Evolutionary conservation across 2,329 filamentous ascomycete species (phyloP).

Genomic region (Alternaria tenuissima): DNA sequence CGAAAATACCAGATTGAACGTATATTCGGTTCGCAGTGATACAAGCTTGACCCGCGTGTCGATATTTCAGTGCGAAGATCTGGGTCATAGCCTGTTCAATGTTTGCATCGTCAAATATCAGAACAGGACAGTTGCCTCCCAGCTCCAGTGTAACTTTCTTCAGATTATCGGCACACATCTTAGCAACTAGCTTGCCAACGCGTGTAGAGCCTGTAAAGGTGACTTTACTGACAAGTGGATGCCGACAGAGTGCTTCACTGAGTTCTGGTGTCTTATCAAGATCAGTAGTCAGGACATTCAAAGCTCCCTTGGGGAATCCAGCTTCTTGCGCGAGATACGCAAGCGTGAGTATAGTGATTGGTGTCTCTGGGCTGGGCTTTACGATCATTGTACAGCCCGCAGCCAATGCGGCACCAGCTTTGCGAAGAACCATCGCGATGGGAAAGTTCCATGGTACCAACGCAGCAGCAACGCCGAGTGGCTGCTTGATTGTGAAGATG

Average conservation of each 20-base stretch:
- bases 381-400: conserved; percentile 77
- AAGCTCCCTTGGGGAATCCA: conserved; percentile 64
- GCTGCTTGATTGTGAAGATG: conserved; percentile 77
- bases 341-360: conserved; percentile 50
- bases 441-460: conserved; percentile 79
- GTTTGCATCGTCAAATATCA: conserved; percentile 71
- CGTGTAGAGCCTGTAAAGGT: conserved; percentile 67
- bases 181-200: conserved; percentile 69
- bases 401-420: conserved; percentile 72
- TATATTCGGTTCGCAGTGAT: conserved; percentile 72
- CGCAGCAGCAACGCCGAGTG: conserved; percentile 72
- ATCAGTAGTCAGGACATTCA: conserved; percentile 69
- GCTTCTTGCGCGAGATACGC: conserved; percentile 51
- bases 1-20: conserved; percentile 69
- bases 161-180: conserved; percentile 65
- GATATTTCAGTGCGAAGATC: conserved; percentile 62
- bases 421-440: conserved; percentile 72
- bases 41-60: conserved; percentile 71
- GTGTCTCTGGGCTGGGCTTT: conserved; percentile 54
- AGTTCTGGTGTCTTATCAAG: conserved; percentile 63
- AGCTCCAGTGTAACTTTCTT: conserved; percentile 72
- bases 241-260: conserved; percentile 64
- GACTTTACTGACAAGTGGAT: conserved; percentile 68
- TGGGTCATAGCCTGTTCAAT: conserved; percentile 62
- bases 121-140: conserved; percentile 70